Evolutionary conservation across 2,329 filamentous ascomycete species (phyloP), one percentile per base, ranked within the genome.

Genomic region (Fusarium graminum): DNA sequence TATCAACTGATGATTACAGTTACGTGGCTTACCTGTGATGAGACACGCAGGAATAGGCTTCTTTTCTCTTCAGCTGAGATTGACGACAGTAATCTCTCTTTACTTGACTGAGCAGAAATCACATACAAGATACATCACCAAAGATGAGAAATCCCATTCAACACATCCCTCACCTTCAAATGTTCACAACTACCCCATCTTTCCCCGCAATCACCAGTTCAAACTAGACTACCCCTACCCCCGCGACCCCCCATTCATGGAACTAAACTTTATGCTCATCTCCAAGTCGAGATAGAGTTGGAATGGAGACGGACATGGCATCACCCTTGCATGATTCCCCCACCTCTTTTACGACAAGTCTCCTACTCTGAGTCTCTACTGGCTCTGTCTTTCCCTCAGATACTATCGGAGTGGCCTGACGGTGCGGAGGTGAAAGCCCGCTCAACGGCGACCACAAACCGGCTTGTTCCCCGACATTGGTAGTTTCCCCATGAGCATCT

Each of bases 161-260:
- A 26, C 45, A 14, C 38, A 25, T 57, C 25, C 19, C n/a, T 44
- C 40, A 34, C 19, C 28, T n/a, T 13, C 29, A 32, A 32, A 40
- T 10, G 34, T 25, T 29, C 32, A 39, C 12, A 17, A 36, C 63
- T 66, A 61, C 61, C 69, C 64, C 61, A 65, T 68, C 52, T 59
- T 67, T 65, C 69, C 70, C 70, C 70, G 56, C 70, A 72, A 34
- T 57, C 62, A 28, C 32, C 22, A 41, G 22, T 42, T 39, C 42
- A 44, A 28, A 41, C 36, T 46, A 46, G 49, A 58, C 59, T 59
- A 67, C 66, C 66, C 65, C 50, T 60, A 59, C 51, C 69, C 69
- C 69, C 69, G 54, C 69, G 59, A 6, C 4, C 22, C 22, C 22
- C 22, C 22, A 22, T 22, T 6, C 12, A 14, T 43, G 19, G 19